Evolutionary conservation across 2,329 filamentous ascomycete genomes (phyloP).

Genomic region (Amauroascus verrucosus): DNA sequence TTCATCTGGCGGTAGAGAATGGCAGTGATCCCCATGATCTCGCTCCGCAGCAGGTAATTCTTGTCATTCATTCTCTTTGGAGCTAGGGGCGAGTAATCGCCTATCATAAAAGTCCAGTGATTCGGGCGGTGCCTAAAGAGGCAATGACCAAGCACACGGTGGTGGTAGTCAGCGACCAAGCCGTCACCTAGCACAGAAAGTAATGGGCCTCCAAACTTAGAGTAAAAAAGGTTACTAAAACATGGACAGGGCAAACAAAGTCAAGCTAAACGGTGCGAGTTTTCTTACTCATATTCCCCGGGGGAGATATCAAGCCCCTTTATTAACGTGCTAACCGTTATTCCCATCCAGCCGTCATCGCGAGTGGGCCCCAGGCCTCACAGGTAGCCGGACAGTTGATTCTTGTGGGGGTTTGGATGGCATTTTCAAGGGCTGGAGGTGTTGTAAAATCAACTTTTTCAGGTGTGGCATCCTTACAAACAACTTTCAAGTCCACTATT

Average conservation of each 20-base stretch:
- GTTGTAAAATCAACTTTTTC: slow-evolving; percentile 8
- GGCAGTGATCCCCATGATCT: slow-evolving; percentile 11
- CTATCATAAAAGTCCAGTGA: slow-evolving; percentile 10
- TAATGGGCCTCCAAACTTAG: slow-evolving; percentile 8
- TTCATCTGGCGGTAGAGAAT: slow-evolving; percentile 16
- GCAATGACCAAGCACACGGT: not conserved
- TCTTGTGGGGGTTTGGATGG: slow-evolving; percentile 8
- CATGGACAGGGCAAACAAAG: not conserved
- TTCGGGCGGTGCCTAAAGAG: not conserved
- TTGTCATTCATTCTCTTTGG: not conserved
- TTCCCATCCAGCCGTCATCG: slow-evolving; percentile 5
- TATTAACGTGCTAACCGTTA: not conserved
- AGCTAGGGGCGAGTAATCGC: slow-evolving; percentile 2
- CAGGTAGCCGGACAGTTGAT: slow-evolving; percentile 2
- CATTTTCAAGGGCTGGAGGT: slow-evolving; percentile 10
- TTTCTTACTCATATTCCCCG: not conserved
- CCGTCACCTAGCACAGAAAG: not conserved
- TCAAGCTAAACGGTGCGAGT: not conserved
- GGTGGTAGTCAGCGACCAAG: not conserved
- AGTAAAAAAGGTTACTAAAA: not conserved
- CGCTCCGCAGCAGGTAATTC: slow-evolving; percentile 13
- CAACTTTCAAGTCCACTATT: not conserved
- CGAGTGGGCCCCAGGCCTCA: not conserved
- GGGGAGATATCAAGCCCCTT: not conserved
- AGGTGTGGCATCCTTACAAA: slow-evolving; percentile 12